Conservation (phyloP, 257 asterid species). For the Rauvolfia tetraphylla region DNA sequence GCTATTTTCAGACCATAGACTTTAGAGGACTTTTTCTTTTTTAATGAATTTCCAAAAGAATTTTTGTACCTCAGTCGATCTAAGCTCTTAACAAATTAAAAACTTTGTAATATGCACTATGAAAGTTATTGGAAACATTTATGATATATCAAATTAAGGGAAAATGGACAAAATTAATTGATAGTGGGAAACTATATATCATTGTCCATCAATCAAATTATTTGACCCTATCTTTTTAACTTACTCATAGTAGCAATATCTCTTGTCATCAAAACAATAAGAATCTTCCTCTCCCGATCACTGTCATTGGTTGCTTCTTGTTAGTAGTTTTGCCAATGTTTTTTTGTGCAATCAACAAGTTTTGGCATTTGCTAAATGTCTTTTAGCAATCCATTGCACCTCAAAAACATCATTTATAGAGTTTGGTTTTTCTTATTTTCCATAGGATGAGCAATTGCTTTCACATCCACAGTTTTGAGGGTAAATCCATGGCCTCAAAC, state of each 20-base stretch:
- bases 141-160: no score
- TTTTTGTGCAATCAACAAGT: background rate
- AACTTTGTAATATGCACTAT: no score
- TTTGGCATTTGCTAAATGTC: slow-evolving; percentile 1
- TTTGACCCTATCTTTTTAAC: background rate
- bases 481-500: slow-evolving; percentile 2
- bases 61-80: no score
- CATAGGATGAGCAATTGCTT: background rate
- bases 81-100: no score
- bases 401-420: background rate
- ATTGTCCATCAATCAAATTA: background rate
- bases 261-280: background rate
- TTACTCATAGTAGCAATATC: background rate
- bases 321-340: background rate
- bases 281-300: background rate
- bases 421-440: background rate
- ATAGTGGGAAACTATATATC: background rate
- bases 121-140: no score
- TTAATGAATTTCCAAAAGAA: no score
- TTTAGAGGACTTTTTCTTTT: no score
- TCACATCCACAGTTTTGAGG: background rate
- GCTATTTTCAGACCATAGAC: no score
- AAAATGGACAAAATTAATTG: background rate
- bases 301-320: background rate
- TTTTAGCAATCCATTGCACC: slow-evolving; percentile 1